Conservation (phyloP, 768 basidiomycete genomes). For the Saitozyma sp. region DNA sequence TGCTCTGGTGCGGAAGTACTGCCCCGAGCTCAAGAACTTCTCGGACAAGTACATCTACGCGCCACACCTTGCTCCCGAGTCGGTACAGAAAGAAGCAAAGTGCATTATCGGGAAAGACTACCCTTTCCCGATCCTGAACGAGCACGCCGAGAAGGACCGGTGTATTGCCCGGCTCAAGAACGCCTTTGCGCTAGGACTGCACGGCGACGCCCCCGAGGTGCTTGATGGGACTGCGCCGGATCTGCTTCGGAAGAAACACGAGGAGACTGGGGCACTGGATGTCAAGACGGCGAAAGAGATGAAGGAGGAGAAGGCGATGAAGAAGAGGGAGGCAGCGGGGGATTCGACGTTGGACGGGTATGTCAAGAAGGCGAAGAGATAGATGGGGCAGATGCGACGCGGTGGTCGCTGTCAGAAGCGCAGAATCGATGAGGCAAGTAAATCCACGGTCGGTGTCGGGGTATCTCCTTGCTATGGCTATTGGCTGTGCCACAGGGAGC, state of each 20-base stretch:
- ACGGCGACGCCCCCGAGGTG: constrained; percentile 48
- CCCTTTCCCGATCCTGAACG: constrained; percentile 52
- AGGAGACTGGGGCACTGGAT: constrained; percentile 26
- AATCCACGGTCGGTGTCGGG: too few relatives aligned
- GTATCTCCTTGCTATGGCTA: too few relatives aligned
- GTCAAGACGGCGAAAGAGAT: constrained; percentile 18
- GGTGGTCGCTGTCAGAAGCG: too few relatives aligned
- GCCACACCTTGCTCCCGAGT: constrained; percentile 49
- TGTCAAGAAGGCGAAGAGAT: constrained; percentile 26
- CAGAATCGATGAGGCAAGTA: too few relatives aligned
- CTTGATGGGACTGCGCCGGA: constrained; percentile 47
- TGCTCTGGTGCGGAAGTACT: constrained; percentile 51
- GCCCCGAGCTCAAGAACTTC: constrained; percentile 53
- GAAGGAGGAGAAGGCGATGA: constrained; percentile 17
- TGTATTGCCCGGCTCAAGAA: constrained; percentile 50
- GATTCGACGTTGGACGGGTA: constrained; percentile 29
- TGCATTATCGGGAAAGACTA: constrained; percentile 54
- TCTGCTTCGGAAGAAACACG: constrained; percentile 34
- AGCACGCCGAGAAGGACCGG: constrained; percentile 46
- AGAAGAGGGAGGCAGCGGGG: constrained; percentile 21
- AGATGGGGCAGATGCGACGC: neutral
- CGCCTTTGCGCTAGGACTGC: constrained; percentile 47
- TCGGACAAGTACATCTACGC: constrained; percentile 56
- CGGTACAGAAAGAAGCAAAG: constrained; percentile 48
- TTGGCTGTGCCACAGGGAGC: too few relatives aligned